Base-by-base conservation (phyloP, 1,284 basidiomycete genomes). In the Hymenochaete sp. region DNA sequence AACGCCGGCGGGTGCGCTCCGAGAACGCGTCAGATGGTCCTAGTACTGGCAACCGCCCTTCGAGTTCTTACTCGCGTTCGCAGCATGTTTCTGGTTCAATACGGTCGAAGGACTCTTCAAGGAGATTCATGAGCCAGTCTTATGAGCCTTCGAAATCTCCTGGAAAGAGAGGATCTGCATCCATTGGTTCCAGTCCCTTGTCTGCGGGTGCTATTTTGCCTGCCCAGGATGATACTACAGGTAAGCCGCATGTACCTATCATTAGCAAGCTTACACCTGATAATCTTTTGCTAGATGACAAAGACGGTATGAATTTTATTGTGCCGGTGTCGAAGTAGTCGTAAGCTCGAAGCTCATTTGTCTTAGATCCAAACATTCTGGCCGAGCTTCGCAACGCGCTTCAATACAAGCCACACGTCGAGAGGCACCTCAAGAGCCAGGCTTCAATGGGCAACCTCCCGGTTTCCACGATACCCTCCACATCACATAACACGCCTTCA, bases 391-490 rank as follows among this genome's bases (percentile, higher is more conserved):
- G 40, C 27, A 44, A 42, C 25, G 49, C 49, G 3, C 38, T 51
- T 10, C 45, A 44, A 31, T 51, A 51, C 24, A 51, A 51, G 36
- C 21, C 49, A 14, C 49, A 36, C 8, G 49, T 51, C 11, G 49
- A 51, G 26, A 37, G 44, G 18, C 49, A 47, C 13, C 41, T 51
- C 11, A 47, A 47, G 24, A 47, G 57, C 36, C 35, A 44, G 18
- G 57, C 53, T 29, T 58, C 58, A 3, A 50, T 59, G 0, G 31
- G 50, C 13, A 39, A 60, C 33, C 61, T 67, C 8, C 64, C 64
- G n/a, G 52, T 62, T 37, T 66, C 61, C 33, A 62, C 63, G 18
- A 53, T 53, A 51, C 57, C 49, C 44, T 44, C 40, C 13, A 25
- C 24, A 5, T 33, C 29, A 19, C 18, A 25, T 29, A 59, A 47